Percentiles rank a stretch among this genome's conserved stretches.
Evolutionary conservation across 2,329 filamentous ascomycete species (phyloP).

Genomic region (Cladophialophora bantiana): DNA sequence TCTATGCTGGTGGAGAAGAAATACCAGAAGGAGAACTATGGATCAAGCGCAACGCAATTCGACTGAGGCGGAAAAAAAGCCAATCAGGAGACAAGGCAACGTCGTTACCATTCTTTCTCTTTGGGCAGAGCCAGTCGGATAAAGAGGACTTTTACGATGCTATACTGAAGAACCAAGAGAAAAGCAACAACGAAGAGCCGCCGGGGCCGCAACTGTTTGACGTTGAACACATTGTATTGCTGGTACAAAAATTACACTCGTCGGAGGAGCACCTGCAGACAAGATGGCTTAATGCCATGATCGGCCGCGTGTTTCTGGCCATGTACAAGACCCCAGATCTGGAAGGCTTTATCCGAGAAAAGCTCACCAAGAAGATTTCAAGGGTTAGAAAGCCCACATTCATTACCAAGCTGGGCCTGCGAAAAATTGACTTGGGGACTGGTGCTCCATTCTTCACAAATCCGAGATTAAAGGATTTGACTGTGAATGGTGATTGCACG

Average conservation of each 20-base stretch:
- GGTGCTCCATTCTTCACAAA: conserved; percentile 89
- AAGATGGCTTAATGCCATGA: conserved; percentile 89
- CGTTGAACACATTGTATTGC: conserved; percentile 81
- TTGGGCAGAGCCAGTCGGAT: conserved; percentile 92
- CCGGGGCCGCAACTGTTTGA: conserved; percentile 80
- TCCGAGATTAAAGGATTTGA: conserved; percentile 84
- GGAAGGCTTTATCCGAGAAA: conserved; percentile 78
- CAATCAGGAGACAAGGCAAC: conserved; percentile 61
- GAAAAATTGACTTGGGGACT: conserved; percentile 83
- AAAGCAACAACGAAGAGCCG: conserved; percentile 63
- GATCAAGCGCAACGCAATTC: conserved; percentile 91
- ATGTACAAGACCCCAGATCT: conserved; percentile 84
- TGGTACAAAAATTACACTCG: conserved; percentile 89
- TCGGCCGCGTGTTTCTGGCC: conserved; percentile 86
- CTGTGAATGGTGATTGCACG: conserved; percentile 86
- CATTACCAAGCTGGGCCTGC: conserved; percentile 82
- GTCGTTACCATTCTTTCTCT: conserved; percentile 88
- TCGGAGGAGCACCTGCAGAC: conserved; percentile 90
- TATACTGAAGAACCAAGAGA: conserved; percentile 82
- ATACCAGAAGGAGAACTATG: conserved; percentile 93
- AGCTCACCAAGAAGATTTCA: conserved; percentile 95
- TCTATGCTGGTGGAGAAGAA: conserved; percentile 78
- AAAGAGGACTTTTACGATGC: conserved; percentile 99
- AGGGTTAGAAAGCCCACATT: conserved; percentile 91
- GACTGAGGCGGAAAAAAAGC: conserved; percentile 71